Percentiles rank a stretch among this genome's conserved stretches.
Evolutionary conservation across 176 grass and related monocot species (phyloP).

Genomic region (Tuctoria greenei): DNA sequence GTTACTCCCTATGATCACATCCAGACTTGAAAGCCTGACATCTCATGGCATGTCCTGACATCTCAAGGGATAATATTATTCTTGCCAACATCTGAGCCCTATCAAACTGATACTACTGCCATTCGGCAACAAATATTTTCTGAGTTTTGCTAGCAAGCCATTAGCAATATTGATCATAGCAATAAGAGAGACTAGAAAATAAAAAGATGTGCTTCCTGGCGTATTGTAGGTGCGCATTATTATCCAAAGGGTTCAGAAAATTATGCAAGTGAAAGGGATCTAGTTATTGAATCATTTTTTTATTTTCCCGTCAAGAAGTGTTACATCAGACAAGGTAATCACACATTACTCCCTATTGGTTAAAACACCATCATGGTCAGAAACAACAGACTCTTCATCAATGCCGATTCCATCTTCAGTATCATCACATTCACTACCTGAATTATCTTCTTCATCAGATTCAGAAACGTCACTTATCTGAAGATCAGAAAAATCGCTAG

Average conservation of each 20-base stretch:
- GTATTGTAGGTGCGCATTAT: too few relatives aligned
- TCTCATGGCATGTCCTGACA: too few relatives aligned
- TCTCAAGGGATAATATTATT: too few relatives aligned
- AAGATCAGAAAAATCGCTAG: slow-evolving; percentile 29
- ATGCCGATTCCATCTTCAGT: slow-evolving; percentile 6
- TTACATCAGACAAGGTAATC: slow-evolving; percentile 8
- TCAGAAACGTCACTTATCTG: slow-evolving; percentile 12
- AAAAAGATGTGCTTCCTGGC: too few relatives aligned
- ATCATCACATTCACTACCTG: slow-evolving; percentile 31
- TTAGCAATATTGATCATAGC: background rate
- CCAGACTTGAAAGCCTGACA: background rate
- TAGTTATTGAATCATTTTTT: background rate
- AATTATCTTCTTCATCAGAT: slow-evolving; percentile 32
- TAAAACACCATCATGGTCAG: slow-evolving; percentile 13
- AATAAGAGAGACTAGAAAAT: too few relatives aligned
- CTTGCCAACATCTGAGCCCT: background rate
- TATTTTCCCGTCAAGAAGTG: background rate
- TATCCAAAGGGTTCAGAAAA: background rate
- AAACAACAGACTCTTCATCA: slow-evolving; percentile 30
- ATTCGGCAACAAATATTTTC: background rate
- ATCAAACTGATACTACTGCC: background rate
- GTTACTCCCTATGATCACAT: slow-evolving; percentile 33
- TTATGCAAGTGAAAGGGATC: background rate
- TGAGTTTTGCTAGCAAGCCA: background rate
- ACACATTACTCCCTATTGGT: background rate